Conservation (phyloP, 148 eudicot species). For the Nyssa sinensis region DNA sequence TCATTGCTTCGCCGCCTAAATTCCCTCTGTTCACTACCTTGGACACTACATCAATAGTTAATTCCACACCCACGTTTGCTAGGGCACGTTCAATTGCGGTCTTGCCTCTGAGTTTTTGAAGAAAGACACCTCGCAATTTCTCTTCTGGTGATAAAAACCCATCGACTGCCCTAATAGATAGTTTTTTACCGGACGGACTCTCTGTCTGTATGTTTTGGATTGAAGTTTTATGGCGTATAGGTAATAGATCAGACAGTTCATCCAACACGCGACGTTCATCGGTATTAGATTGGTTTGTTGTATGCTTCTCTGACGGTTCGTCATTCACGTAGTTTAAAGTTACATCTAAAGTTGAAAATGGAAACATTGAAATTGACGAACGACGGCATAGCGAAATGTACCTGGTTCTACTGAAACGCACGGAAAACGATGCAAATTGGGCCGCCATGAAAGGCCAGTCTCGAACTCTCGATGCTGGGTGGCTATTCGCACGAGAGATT, state of each 20-base stretch:
- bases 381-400: not conserved
- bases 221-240: constrained; percentile 28
- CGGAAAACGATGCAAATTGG: not conserved
- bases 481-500: no score
- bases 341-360: constrained; percentile 16
- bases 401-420: not conserved
- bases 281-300: not conserved
- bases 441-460: not conserved
- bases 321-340: not conserved
- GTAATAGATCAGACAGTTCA: constrained; percentile 56
- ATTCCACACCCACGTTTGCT: constrained; percentile 26
- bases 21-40: constrained; percentile 63
- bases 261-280: constrained; percentile 49
- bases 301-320: constrained; percentile 3
- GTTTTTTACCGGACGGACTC: constrained; percentile 13
- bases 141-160: constrained; percentile 62
- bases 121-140: constrained; percentile 74
- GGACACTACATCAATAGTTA: constrained; percentile 50
- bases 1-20: constrained; percentile 72
- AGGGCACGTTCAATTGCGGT: constrained; percentile 48
- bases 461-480: not conserved
- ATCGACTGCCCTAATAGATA: constrained; percentile 35
- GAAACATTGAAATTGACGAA: not conserved
- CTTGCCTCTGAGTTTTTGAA: constrained; percentile 70
- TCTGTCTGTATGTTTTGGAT: constrained; percentile 7